Percentiles rank a stretch among this genome's conserved stretches.
These are phyloP conservation scores for Nephelium lappaceum DNA, from an alignment of 345 rosid species.

Conservation along the genomic window DNA sequence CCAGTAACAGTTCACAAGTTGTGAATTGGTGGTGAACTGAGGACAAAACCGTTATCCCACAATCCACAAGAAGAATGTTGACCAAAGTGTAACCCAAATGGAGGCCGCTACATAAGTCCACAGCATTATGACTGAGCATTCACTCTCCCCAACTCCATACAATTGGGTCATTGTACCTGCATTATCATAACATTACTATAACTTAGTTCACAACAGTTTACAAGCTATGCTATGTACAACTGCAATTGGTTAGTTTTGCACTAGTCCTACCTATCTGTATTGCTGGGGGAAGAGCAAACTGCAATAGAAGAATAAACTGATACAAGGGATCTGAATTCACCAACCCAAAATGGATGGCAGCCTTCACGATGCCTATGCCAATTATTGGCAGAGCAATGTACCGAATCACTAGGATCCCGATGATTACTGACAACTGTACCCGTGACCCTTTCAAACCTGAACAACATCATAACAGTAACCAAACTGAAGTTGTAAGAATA, in stretches of 20 bases:
- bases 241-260: neutral
- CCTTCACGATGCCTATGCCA: constrained; percentile 40
- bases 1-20: neutral
- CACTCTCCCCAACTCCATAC: constrained; percentile 41
- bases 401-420: constrained; percentile 42
- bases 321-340: constrained; percentile 43
- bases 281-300: constrained; percentile 59
- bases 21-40: neutral
- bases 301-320: constrained; percentile 56
- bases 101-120: constrained; percentile 43
- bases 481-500: neutral
- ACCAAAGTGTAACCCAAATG: constrained; percentile 48
- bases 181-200: neutral
- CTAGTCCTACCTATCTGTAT: constrained; percentile 42
- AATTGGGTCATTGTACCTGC: constrained; percentile 50
- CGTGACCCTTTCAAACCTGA: constrained; percentile 54
- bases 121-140: constrained; percentile 47
- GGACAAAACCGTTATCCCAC: constrained; percentile 10
- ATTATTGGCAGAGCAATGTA: constrained; percentile 36
- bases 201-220: too few relatives aligned
- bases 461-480: neutral
- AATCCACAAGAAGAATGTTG: constrained; percentile 48
- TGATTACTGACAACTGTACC: constrained; percentile 17
- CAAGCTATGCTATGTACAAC: neutral
- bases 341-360: constrained; percentile 35